Conservation (phyloP, 2,329 filamentous ascomycete genomes). For the Diplodia scrobiculata region DNA sequence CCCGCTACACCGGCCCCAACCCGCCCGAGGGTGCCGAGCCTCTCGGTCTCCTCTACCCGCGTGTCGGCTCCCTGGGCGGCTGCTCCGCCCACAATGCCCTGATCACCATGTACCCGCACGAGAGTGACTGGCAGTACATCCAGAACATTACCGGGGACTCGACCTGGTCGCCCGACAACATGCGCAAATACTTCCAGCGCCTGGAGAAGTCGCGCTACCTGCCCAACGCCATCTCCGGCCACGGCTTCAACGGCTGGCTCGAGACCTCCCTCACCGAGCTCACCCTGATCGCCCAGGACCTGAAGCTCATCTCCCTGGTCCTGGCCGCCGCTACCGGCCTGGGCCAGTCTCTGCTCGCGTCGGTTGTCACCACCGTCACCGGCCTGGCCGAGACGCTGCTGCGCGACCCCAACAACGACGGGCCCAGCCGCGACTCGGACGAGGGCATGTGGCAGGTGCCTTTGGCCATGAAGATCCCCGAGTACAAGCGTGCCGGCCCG, state of each 20-base stretch:
- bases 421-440: constrained; percentile 44
- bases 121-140: constrained; percentile 63
- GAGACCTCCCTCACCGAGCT: constrained; percentile 55
- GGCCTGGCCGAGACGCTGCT: constrained; percentile 51
- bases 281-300: constrained; percentile 55
- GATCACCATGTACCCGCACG: constrained; percentile 61
- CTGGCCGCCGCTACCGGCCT: constrained; percentile 57
- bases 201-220: constrained; percentile 60
- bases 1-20: constrained; percentile 56
- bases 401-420: constrained; percentile 54
- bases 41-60: constrained; percentile 61
- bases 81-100: constrained; percentile 65
- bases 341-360: constrained; percentile 41
- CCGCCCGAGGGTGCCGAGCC: constrained; percentile 57
- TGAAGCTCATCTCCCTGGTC: constrained; percentile 57
- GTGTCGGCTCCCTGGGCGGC: constrained; percentile 60
- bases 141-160: constrained; percentile 61
- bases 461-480: constrained; percentile 54
- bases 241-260: constrained; percentile 63
- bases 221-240: constrained; percentile 47
- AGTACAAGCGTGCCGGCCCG: constrained; percentile 55
- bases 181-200: constrained; percentile 59
- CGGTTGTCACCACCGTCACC: constrained; percentile 41
- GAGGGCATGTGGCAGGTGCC: constrained; percentile 55
- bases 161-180: constrained; percentile 60